Percentiles rank a stretch among this genome's conserved stretches.
Conservation (phyloP, 2,329 filamentous ascomycete genomes). For the Pestalotiopsis fici region DNA sequence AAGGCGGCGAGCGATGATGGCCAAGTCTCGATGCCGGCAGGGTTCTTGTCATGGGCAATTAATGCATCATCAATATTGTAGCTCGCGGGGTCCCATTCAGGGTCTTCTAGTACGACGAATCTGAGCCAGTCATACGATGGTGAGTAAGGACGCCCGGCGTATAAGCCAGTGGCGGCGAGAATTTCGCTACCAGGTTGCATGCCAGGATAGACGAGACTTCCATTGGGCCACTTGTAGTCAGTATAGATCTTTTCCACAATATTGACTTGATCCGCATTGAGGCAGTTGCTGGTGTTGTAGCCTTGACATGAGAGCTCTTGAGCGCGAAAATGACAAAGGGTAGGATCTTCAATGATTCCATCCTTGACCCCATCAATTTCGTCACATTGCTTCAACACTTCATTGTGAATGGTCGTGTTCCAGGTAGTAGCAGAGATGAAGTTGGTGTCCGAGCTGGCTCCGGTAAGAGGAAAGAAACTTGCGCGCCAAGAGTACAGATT, state of each 20-base stretch:
- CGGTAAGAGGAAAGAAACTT: slow-evolving; percentile 42
- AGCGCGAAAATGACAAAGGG: slow-evolving; percentile 35
- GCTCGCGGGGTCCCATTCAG: slow-evolving; percentile 38
- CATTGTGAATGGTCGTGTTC: slow-evolving; percentile 33
- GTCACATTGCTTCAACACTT: slow-evolving; percentile 39
- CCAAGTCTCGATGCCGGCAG: slow-evolving; percentile 21
- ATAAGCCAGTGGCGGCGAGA: slow-evolving; percentile 35
- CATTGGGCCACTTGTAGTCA: slow-evolving; percentile 41
- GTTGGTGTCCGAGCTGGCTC: slow-evolving; percentile 19
- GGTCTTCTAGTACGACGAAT: slow-evolving; percentile 45
- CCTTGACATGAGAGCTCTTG: slow-evolving; percentile 31
- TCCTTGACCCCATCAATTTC: slow-evolving; percentile 39
- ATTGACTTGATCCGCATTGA: slow-evolving; percentile 41
- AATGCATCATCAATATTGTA: slow-evolving; percentile 35
- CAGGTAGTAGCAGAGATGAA: slow-evolving; percentile 19
- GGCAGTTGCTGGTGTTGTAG: slow-evolving; percentile 35
- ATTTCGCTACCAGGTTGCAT: slow-evolving; percentile 48
- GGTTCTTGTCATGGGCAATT: slow-evolving; percentile 16
- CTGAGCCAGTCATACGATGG: slow-evolving; percentile 48
- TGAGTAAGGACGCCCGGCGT: slow-evolving; percentile 37
- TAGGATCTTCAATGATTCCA: slow-evolving; percentile 39
- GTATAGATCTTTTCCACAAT: slow-evolving; percentile 43
- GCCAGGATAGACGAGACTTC: slow-evolving; percentile 47
- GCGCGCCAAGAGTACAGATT: slow-evolving; percentile 33
- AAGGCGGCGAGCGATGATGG: slow-evolving; percentile 38